phyloP scores from a whole-genome alignment of 2,329 filamentous ascomycete genomes.

The Alternaria arbusti region DNA sequence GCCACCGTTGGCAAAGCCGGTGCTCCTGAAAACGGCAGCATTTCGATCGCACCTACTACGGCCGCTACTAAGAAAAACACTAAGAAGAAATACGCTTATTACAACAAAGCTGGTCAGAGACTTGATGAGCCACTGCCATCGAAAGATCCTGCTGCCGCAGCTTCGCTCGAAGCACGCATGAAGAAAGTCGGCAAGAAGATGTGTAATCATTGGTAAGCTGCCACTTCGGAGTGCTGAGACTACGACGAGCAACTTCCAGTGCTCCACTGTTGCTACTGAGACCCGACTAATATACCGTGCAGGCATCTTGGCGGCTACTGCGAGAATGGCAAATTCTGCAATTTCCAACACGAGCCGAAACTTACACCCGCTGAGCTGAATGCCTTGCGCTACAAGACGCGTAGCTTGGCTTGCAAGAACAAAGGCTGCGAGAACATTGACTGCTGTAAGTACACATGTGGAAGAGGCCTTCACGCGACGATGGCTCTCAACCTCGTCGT shows the following conservation, averaged over 20 bases:
- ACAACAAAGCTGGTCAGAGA: constrained; percentile 52
- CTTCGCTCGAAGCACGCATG: constrained; percentile 41
- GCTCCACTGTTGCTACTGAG: neutral
- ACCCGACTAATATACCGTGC: neutral
- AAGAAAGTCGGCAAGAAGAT: constrained; percentile 38
- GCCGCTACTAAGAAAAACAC: constrained; percentile 21
- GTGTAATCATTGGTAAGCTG: constrained; percentile 38
- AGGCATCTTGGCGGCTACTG: constrained; percentile 48
- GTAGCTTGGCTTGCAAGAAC: constrained; percentile 49
- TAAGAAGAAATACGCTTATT: constrained; percentile 48
- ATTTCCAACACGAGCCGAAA: constrained; percentile 52
- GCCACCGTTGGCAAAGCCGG: constrained; percentile 53
- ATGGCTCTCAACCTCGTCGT: neutral
- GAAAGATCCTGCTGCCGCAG: constrained; percentile 30
- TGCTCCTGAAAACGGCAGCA: constrained; percentile 37
- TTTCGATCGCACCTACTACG: constrained; percentile 45
- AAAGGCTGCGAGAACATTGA: constrained; percentile 50
- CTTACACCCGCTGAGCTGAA: constrained; percentile 47
- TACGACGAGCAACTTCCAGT: neutral
- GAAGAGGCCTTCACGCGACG: neutral
- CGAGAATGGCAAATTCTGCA: constrained; percentile 49
- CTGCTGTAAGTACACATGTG: constrained; percentile 43
- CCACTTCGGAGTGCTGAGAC: neutral
- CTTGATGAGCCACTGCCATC: constrained; percentile 49
- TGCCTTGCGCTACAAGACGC: constrained; percentile 52